Conservation (phyloP, 2,329 filamentous ascomycete genomes). For the Epichloe scottii region DNA sequence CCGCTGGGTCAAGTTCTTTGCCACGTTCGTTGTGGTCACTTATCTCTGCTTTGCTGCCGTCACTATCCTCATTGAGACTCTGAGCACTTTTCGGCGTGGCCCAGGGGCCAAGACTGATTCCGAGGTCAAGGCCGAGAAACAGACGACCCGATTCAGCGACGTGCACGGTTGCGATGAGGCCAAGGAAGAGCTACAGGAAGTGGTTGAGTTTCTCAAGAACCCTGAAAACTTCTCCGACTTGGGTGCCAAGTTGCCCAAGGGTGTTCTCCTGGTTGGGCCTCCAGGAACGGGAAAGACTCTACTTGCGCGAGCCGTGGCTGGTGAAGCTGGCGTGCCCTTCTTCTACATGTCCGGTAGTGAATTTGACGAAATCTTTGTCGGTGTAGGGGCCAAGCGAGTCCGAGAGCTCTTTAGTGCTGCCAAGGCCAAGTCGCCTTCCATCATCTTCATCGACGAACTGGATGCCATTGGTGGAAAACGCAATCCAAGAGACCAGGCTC, state of each 20-base stretch:
- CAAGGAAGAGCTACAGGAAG: conserved; percentile 93
- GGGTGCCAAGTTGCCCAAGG: conserved; percentile 92
- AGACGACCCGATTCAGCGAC: conserved; percentile 82
- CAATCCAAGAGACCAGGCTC: conserved; percentile 83
- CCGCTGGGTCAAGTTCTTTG: conserved; percentile 80
- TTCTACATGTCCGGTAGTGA: conserved; percentile 99
- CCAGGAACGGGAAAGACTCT: conserved; percentile 97
- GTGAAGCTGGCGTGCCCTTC: conserved; percentile 94
- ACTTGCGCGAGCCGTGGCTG: conserved; percentile 86
- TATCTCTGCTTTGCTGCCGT: conserved; percentile 72
- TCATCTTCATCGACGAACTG: conserved; percentile 91
- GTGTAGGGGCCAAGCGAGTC: conserved; percentile 91
- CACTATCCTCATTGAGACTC: conserved; percentile 70
- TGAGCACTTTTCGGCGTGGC: conserved; percentile 62
- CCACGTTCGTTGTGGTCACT: conserved; percentile 63
- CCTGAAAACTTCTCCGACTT: conserved; percentile 88
- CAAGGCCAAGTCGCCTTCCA: conserved; percentile 74
- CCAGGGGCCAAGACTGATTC: conserved; percentile 60
- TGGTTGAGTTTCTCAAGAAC: conserved; percentile 91
- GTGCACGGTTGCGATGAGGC: conserved; percentile 97
- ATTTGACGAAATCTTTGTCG: conserved; percentile 97
- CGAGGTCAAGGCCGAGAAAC: conserved; percentile 84
- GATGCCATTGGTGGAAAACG: conserved; percentile 91
- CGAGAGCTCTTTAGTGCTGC: conserved; percentile 82
- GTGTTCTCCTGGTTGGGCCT: conserved; percentile 86